These are phyloP conservation scores for Dothideomycetes sp. DNA, from an alignment of 2,329 filamentous ascomycete genomes.

Conservation along the genomic window DNA sequence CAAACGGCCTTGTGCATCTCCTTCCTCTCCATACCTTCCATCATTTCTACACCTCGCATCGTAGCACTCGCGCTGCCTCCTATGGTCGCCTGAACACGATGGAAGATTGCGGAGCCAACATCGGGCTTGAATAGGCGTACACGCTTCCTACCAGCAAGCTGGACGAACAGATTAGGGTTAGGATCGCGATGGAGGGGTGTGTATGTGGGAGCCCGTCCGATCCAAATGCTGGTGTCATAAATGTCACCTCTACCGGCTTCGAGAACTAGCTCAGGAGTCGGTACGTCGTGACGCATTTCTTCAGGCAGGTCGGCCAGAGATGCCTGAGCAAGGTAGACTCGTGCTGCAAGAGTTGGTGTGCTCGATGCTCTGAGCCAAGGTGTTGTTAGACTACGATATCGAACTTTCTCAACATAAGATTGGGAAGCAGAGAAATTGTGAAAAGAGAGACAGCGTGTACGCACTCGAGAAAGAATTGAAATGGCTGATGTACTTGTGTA, in stretches of 20 bases:
- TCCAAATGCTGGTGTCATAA: slow-evolving; percentile 81
- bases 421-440: too few relatives aligned
- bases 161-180: slow-evolving; percentile 85
- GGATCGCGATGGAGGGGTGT: slow-evolving; percentile 88
- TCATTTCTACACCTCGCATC: slow-evolving; percentile 79
- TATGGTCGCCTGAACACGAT: slow-evolving; percentile 30
- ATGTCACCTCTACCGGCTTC: slow-evolving; percentile 64
- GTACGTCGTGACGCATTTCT: slow-evolving; percentile 52
- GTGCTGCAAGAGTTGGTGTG: slow-evolving; percentile 9
- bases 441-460: too few relatives aligned
- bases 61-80: slow-evolving; percentile 30
- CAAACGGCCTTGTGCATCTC: slow-evolving; percentile 62
- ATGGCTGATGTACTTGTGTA: slow-evolving; percentile 47
- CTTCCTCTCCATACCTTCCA: slow-evolving; percentile 63
- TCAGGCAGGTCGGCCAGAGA: slow-evolving; percentile 57
- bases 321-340: slow-evolving; percentile 81
- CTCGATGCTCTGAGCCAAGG: not conserved
- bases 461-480: slow-evolving; percentile 55
- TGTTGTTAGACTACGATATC: too few relatives aligned
- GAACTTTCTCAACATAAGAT: too few relatives aligned
- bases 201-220: slow-evolving; percentile 75
- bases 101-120: slow-evolving; percentile 55
- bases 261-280: slow-evolving; percentile 52
- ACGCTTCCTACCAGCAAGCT: slow-evolving; percentile 62
- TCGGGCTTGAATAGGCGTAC: slow-evolving; percentile 60